Evolutionary conservation across 163 green algal species (phyloP).

Genomic region (Volvox carteri): DNA sequence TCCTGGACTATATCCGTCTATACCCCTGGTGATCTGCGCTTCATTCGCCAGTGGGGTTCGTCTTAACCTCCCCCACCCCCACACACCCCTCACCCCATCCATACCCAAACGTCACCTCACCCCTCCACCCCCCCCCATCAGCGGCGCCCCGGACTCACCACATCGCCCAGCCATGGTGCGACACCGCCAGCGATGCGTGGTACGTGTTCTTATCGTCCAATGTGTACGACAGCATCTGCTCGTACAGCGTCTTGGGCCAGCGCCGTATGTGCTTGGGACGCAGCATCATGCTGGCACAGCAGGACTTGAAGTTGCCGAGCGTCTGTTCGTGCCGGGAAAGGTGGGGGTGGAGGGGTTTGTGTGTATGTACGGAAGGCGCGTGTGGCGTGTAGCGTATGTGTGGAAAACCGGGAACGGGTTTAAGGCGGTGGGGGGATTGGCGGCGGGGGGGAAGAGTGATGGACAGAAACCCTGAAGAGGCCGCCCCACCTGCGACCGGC

Average conservation of each 20-base stretch:
- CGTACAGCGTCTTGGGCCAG: slow-evolving; percentile 49
- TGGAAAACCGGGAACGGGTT: neutral
- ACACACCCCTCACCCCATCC: neutral
- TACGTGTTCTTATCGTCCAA: slow-evolving; percentile 36
- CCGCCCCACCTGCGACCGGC: too few relatives aligned
- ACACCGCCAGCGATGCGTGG: slow-evolving; percentile 50
- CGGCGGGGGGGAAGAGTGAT: too few relatives aligned
- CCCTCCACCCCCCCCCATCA: neutral
- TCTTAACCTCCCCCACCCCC: neutral
- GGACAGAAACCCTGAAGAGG: too few relatives aligned
- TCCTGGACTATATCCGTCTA: too few relatives aligned
- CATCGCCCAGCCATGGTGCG: slow-evolving; percentile 49
- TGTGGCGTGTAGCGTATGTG: too few relatives aligned
- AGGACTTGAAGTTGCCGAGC: slow-evolving; percentile 42
- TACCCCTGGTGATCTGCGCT: too few relatives aligned
- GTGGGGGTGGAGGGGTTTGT: neutral
- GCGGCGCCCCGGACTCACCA: neutral
- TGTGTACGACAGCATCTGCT: slow-evolving; percentile 45
- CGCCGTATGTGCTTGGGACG: slow-evolving; percentile 9
- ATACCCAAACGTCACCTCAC: neutral
- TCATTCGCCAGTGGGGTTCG: neutral
- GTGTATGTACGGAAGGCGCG: neutral
- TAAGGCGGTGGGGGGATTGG: neutral
- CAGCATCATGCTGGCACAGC: slow-evolving; percentile 50
- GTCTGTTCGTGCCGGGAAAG: neutral